Percentiles rank a stretch among this genome's conserved stretches.
Evolutionary conservation across 2,329 filamentous ascomycete species (phyloP).

Genomic region (Monosporascus sp.): DNA sequence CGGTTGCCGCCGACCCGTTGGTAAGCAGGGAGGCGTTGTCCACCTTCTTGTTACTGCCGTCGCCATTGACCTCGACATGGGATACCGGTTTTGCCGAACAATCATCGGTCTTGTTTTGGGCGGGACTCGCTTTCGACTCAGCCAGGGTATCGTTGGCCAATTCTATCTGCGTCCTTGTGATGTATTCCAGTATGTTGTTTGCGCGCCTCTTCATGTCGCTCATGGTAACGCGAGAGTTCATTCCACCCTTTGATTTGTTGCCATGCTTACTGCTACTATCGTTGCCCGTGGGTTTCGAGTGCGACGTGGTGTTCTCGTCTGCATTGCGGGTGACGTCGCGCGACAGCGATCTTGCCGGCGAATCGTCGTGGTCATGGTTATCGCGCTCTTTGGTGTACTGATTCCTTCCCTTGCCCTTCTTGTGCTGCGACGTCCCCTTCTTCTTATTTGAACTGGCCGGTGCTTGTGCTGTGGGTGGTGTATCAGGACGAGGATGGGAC

Average conservation of each 20-base stretch:
- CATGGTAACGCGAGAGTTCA: constrained; percentile 70
- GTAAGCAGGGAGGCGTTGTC: constrained; percentile 7
- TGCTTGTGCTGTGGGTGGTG: constrained; percentile 35
- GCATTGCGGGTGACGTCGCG: constrained; percentile 43
- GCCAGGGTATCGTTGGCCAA: constrained; percentile 61
- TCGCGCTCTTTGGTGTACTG: constrained; percentile 79
- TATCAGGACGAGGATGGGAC: constrained; percentile 42
- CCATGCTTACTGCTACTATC: constrained; percentile 43
- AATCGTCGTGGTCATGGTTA: constrained; percentile 45
- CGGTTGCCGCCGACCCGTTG: constrained; percentile 26
- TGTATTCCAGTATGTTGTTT: constrained; percentile 81
- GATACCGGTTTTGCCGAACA: constrained; percentile 26
- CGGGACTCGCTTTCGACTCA: constrained; percentile 34
- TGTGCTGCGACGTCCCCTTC: constrained; percentile 54
- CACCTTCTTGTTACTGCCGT: constrained; percentile 16
- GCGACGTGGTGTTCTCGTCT: constrained; percentile 36
- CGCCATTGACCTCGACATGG: constrained; percentile 32
- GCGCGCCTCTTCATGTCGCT: constrained; percentile 84
- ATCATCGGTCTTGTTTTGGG: constrained; percentile 36
- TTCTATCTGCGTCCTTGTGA: constrained; percentile 82
- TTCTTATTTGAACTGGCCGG: constrained; percentile 54
- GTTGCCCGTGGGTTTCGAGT: constrained; percentile 25
- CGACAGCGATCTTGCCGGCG: constrained; percentile 49
- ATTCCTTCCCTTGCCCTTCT: constrained; percentile 68
- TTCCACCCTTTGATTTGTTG: constrained; percentile 48